These are phyloP conservation scores for Acacia crassicarpa DNA, from an alignment of 306 rosid species.

Conservation along the genomic window DNA sequence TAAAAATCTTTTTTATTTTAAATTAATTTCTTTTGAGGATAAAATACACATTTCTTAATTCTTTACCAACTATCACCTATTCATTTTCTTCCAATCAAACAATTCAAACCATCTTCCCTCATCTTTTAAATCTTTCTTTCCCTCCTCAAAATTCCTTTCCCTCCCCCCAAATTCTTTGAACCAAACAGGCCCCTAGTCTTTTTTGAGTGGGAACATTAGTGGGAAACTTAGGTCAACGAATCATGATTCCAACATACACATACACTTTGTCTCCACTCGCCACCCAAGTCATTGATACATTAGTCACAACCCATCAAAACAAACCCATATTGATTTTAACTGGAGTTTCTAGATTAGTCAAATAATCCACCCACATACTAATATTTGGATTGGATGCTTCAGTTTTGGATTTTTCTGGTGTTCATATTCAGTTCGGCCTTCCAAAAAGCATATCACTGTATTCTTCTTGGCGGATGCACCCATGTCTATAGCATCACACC, in stretches of 20 bases:
- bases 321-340: neutral
- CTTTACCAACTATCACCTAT: too few relatives aligned
- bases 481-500: neutral
- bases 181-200: too few relatives aligned
- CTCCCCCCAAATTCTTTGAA: too few relatives aligned
- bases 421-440: neutral
- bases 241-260: neutral
- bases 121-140: too few relatives aligned
- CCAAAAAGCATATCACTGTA: neutral
- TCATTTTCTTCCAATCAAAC: too few relatives aligned
- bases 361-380: neutral
- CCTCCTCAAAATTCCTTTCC: too few relatives aligned
- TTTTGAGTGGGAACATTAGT: neutral
- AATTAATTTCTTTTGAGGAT: too few relatives aligned
- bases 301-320: neutral
- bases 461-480: neutral
- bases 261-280: neutral
- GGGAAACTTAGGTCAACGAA: neutral
- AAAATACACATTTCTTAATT: too few relatives aligned
- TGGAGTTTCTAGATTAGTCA: too few relatives aligned
- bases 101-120: too few relatives aligned
- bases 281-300: neutral
- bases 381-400: neutral
- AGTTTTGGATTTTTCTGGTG: neutral
- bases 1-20: too few relatives aligned